Conservation (phyloP, 352 stramenopile species). For the Proteromonas lacertae region DNA sequence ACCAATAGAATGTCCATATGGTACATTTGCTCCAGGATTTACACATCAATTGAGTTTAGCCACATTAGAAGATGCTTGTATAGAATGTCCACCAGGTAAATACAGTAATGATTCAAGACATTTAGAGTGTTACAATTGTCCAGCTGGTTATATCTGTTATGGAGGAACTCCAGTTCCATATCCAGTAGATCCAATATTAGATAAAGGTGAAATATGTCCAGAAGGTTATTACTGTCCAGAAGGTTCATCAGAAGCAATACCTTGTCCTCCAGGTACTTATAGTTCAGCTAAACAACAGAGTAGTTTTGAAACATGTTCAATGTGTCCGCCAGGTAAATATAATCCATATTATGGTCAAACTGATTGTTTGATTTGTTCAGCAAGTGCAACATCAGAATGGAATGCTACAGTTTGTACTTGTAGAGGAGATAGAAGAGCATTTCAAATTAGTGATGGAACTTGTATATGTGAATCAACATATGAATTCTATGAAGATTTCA, state of each 20-base stretch:
- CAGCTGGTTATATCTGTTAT: constrained; percentile 38
- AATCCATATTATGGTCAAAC: constrained; percentile 22
- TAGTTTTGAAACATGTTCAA: constrained; percentile 20
- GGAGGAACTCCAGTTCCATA: constrained; percentile 20
- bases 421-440: constrained; percentile 36
- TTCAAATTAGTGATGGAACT: constrained; percentile 45
- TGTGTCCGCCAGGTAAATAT: constrained; percentile 30
- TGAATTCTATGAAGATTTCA: constrained; percentile 57
- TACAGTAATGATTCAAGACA: constrained; percentile 28
- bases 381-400: constrained; percentile 17
- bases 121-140: constrained; percentile 21
- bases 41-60: no score
- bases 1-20: constrained; percentile 28
- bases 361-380: constrained; percentile 41
- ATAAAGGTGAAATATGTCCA: constrained; percentile 41
- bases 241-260: constrained; percentile 16
- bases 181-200: constrained; percentile 16
- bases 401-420: constrained; percentile 32
- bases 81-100: constrained; percentile 25
- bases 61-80: constrained; percentile 29
- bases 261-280: constrained; percentile 33
- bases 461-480: constrained; percentile 53
- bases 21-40: constrained; percentile 26
- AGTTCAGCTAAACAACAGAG: constrained; percentile 15
- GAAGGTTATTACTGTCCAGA: constrained; percentile 27